A percentile compares a stretch with the other conserved stretches of the same genome.
These are phyloP conservation scores for Bretschneidera sinensis DNA, from an alignment of 345 rosid genomes.

Conservation along the genomic window DNA sequence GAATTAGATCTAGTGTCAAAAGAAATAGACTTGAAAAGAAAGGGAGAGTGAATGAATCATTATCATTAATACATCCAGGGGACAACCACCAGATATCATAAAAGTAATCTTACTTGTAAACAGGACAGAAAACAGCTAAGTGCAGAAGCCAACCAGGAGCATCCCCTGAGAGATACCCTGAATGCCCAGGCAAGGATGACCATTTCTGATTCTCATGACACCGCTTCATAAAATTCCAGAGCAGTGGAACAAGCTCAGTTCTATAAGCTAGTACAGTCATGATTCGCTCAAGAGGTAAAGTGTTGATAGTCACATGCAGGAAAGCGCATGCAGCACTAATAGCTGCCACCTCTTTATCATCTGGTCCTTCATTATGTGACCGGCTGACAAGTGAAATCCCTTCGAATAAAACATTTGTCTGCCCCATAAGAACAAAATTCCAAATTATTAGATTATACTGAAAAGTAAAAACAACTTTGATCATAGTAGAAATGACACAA, in stretches of 20 bases:
- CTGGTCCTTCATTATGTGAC: slow-evolving; percentile 35
- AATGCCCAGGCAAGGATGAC: slow-evolving; percentile 57
- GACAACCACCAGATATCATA: background rate
- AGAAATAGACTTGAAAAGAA: slow-evolving; percentile 1
- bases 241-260: slow-evolving; percentile 85
- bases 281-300: slow-evolving; percentile 72
- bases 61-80: background rate
- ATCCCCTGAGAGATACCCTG: slow-evolving; percentile 68
- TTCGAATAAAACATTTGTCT: slow-evolving; percentile 75
- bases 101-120: slow-evolving; percentile 69
- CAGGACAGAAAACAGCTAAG: slow-evolving; percentile 91
- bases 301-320: slow-evolving; percentile 72
- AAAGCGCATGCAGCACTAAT: slow-evolving; percentile 93
- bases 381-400: slow-evolving; percentile 35
- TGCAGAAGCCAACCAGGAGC: slow-evolving; percentile 95
- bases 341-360: slow-evolving; percentile 67
- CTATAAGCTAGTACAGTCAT: slow-evolving; percentile 92
- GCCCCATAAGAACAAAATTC: slow-evolving; percentile 31
- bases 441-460: slow-evolving; percentile 5
- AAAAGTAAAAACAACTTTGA: slow-evolving; percentile 11
- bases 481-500: slow-evolving; percentile 14
- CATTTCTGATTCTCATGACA: slow-evolving; percentile 86
- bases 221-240: slow-evolving; percentile 88
- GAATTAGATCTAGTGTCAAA: background rate
- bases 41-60: too few relatives aligned